These are phyloP conservation scores for Colletotrichum tofieldiae DNA, from an alignment of 2,329 filamentous ascomycete species.

Conservation along the genomic window DNA sequence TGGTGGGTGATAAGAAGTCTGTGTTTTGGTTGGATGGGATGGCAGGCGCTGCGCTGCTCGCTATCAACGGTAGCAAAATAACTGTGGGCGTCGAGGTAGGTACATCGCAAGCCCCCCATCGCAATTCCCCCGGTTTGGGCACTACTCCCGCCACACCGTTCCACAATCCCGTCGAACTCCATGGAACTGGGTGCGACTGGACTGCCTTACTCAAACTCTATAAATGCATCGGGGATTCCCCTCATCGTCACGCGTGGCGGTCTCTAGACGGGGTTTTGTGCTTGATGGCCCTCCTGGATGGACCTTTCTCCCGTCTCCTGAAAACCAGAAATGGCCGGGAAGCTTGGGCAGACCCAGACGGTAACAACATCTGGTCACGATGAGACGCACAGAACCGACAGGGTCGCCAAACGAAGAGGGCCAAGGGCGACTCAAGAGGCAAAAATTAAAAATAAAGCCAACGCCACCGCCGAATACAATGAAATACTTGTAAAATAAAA, in stretches of 20 bases:
- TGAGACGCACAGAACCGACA: slow-evolving; percentile 9
- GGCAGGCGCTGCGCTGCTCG: not conserved
- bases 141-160: not conserved
- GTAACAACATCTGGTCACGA: not conserved
- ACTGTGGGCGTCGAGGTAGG: not conserved
- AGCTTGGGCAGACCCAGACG: slow-evolving; percentile 27
- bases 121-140: slow-evolving; percentile 3
- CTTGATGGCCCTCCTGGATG: slow-evolving; percentile 19
- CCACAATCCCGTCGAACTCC: slow-evolving; percentile 16
- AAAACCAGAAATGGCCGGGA: not conserved
- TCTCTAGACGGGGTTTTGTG: not conserved
- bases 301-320: not conserved
- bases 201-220: slow-evolving; percentile 5
- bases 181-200: slow-evolving; percentile 5
- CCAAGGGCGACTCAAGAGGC: not conserved
- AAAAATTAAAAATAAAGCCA: not conserved
- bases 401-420: not conserved
- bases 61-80: not conserved
- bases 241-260: not conserved
- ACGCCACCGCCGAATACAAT: slow-evolving; percentile 1
- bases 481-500: not conserved
- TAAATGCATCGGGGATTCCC: slow-evolving; percentile 13
- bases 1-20: slow-evolving; percentile 4
- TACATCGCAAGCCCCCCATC: not conserved
- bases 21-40: slow-evolving; percentile 2